Evolutionary conservation across 2,329 filamentous ascomycete species (phyloP), one percentile per base, ranked within the genome.

Genomic region (Colletotrichum godetiae): DNA sequence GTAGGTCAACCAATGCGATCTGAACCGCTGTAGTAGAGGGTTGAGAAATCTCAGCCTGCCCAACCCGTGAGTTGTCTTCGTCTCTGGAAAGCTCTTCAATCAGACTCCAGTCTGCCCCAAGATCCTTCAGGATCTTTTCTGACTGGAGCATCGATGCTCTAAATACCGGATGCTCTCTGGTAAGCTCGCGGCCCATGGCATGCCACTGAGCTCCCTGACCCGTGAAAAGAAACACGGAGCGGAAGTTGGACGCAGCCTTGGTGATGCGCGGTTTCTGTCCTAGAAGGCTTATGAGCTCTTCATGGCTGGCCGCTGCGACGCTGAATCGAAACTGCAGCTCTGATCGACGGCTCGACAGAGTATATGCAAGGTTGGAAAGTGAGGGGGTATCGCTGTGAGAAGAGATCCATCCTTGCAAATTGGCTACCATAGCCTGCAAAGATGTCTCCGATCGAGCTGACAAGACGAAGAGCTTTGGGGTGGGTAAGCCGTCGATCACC

Each of bases 91-190:
- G 69, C 11, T 72, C 75, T 1, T 75, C 46, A 0, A 81, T 75
- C 0, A 82, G 61, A 29, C 73, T 59, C 33, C 76, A 73, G 7
- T 76, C 74, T 2, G 22, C n/a, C 15, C 67, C 57, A 6, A 68
- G 29, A 1, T 72, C 67, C 55, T 75, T 76, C 68, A 84, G 75
- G 24, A 68, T 29, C 13, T 22, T n/a, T 22, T 60, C 65, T 6
- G 65, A 60, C 42, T 59, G 22, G 31, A 24, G n/a, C 22, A 67
- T 52, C 12, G 65, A 67, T 11, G 52, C 37, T 24, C 27, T 46
- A 76, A 88, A 89, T 2, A 27, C 6, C 29, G 77, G 77, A 0
- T 85, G 79, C 49, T 86, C 83, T 4, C 77, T 78, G 79, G 86
- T 64, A 7, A 77, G 73, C 53, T 75, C 67, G 15, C 63, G 73